Conservation (phyloP, 2,329 filamentous ascomycete genomes). For the Fusarium sp. region DNA sequence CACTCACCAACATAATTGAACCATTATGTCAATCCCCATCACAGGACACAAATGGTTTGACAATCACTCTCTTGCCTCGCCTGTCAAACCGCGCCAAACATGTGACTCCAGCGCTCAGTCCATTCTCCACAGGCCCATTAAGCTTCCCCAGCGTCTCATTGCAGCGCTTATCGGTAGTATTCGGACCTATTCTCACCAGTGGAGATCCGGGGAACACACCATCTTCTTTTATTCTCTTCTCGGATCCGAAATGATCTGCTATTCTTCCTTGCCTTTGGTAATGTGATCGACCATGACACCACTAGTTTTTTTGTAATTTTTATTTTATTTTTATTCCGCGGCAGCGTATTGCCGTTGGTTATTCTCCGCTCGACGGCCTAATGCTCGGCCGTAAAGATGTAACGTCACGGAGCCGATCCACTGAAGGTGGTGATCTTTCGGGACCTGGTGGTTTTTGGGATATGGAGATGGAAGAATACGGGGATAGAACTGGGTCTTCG, state of each 20-base stretch:
- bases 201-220: constrained; percentile 27
- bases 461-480: constrained; percentile 10
- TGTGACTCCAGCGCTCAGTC: constrained; percentile 3
- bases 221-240: not conserved
- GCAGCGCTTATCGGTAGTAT: constrained; percentile 26
- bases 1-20: not conserved
- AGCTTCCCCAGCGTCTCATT: constrained; percentile 23
- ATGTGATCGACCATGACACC: constrained; percentile 27
- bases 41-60: constrained; percentile 3
- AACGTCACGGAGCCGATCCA: constrained; percentile 15
- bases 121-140: not conserved
- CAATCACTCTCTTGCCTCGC: not conserved
- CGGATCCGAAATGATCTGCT: constrained; percentile 9
- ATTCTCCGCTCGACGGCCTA: constrained; percentile 2
- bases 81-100: not conserved
- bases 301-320: not conserved
- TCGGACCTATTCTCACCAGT: constrained; percentile 23
- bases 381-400: constrained; percentile 24
- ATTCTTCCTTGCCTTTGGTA: not conserved
- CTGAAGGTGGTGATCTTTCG: constrained; percentile 3
- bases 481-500: not conserved
- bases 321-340: not conserved
- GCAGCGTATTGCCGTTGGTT: not conserved
- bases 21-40: not conserved
- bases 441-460: not conserved